A percentile compares a stretch with the other conserved stretches of the same genome.
These are phyloP conservation scores for Pachyrhizus erosus DNA, from an alignment of 306 rosid genomes.

Conservation along the genomic window DNA sequence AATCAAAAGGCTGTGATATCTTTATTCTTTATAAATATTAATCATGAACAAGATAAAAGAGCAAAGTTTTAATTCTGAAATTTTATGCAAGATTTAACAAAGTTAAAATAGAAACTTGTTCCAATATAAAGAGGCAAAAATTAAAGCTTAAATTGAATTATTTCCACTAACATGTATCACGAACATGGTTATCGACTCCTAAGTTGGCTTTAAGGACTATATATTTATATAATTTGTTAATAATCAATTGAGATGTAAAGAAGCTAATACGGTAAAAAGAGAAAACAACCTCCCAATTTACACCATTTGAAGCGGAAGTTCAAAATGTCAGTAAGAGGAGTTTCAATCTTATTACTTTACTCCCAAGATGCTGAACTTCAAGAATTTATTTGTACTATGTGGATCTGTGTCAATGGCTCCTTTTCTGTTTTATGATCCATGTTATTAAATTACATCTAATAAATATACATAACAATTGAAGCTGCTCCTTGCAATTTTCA, in stretches of 20 bases:
- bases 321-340: background rate
- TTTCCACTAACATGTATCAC: background rate
- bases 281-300: background rate
- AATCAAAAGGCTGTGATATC: background rate
- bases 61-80: background rate
- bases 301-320: background rate
- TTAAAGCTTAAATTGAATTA: background rate
- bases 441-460: background rate
- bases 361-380: background rate
- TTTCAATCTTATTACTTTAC: background rate
- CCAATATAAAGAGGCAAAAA: background rate
- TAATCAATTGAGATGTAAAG: background rate
- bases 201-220: background rate
- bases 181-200: background rate
- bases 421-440: background rate
- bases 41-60: background rate
- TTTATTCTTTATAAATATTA: background rate
- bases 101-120: background rate
- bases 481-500: background rate
- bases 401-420: background rate
- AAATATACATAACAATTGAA: background rate
- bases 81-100: background rate
- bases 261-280: background rate
- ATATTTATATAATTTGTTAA: background rate
- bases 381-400: background rate